Conservation (phyloP, 306 rosid species). For the Cicer judaicum region DNA sequence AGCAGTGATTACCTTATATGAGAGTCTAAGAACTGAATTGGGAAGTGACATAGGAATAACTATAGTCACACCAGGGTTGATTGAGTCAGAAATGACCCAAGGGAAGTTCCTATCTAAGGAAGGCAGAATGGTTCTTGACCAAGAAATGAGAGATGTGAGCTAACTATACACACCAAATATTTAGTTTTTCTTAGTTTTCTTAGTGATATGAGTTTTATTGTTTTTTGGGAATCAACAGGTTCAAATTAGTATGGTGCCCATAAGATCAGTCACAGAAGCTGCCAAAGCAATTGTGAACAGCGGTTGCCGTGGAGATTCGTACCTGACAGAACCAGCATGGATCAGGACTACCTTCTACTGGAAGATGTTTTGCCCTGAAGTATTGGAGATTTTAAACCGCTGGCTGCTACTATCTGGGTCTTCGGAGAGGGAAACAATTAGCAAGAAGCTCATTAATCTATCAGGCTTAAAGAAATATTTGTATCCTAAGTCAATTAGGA, state of each 20-base stretch:
- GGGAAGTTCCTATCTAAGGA: slow-evolving; percentile 65
- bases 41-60: slow-evolving; percentile 70
- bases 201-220: neutral
- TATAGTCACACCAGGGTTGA: slow-evolving; percentile 63
- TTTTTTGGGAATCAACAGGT: slow-evolving; percentile 39
- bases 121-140: slow-evolving; percentile 54
- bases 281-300: slow-evolving; percentile 60
- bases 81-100: slow-evolving; percentile 68
- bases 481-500: slow-evolving; percentile 49
- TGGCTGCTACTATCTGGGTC: slow-evolving; percentile 42
- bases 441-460: slow-evolving; percentile 59
- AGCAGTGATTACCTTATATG: slow-evolving; percentile 63
- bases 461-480: slow-evolving; percentile 49
- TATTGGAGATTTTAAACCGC: slow-evolving; percentile 48
- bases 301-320: slow-evolving; percentile 60
- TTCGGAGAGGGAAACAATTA: slow-evolving; percentile 50
- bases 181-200: neutral
- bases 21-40: slow-evolving; percentile 62
- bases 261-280: slow-evolving; percentile 49
- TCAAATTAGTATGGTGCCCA: slow-evolving; percentile 51
- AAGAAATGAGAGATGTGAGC: slow-evolving; percentile 64
- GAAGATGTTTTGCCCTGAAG: slow-evolving; percentile 56
- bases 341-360: slow-evolving; percentile 50
- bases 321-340: slow-evolving; percentile 64
- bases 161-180: neutral